Conservation (phyloP, 2,329 filamentous ascomycete species). For the Nigrospora osmanthi region DNA sequence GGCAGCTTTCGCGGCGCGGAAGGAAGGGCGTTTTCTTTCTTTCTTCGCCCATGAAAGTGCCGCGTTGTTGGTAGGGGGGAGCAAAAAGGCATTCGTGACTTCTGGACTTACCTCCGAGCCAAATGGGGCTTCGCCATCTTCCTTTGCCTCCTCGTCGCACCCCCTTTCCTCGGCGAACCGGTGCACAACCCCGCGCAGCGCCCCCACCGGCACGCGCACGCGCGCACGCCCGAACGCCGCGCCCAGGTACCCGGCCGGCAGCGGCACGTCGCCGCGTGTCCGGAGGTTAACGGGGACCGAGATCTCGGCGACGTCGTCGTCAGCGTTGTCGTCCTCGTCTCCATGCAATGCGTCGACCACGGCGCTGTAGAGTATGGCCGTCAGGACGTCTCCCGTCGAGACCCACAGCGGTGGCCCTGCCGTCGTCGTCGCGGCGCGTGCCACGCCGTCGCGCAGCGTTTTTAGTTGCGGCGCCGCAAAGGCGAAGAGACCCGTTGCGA, state of each 20-base stretch:
- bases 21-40: no score
- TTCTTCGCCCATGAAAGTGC: no score
- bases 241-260: conserved; percentile 17
- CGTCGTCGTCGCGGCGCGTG: conserved; percentile 4
- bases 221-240: conserved; percentile 17
- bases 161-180: no score
- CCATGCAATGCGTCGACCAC: conserved; percentile 8
- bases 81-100: no score
- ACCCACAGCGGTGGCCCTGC: conserved; percentile 10
- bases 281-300: conserved; percentile 21
- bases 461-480: conserved; percentile 11
- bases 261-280: conserved; percentile 7
- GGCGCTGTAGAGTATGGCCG: conserved; percentile 18
- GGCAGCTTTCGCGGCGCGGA: no score
- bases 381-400: conserved; percentile 17
- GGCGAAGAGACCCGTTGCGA: conserved; percentile 10
- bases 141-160: no score
- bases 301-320: neutral
- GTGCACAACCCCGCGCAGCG: conserved; percentile 1
- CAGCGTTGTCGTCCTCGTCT: neutral
- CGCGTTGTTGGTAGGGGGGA: no score
- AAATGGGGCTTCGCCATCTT: no score
- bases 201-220: conserved; percentile 5
- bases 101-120: no score
- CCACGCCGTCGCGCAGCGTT: conserved; percentile 11